phyloP scores from a whole-genome alignment of 495 filamentous ascomycete species.

The Echria macrotheca region DNA sequence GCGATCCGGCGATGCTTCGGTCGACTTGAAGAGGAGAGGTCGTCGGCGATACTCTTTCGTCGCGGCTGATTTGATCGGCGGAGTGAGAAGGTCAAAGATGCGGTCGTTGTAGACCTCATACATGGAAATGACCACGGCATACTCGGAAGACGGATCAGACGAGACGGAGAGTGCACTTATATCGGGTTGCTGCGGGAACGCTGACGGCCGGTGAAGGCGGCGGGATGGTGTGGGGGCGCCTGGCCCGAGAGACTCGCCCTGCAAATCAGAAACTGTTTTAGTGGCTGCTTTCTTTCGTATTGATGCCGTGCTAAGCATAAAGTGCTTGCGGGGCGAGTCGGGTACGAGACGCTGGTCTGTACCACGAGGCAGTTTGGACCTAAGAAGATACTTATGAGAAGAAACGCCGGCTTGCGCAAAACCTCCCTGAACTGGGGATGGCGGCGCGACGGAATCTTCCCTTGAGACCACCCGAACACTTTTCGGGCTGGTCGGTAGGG shows the following conservation, averaged over 20 bases:
- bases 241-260: slow-evolving; percentile 37
- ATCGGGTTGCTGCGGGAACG: slow-evolving; percentile 66
- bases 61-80: slow-evolving; percentile 38
- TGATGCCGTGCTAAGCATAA: slow-evolving; percentile 38
- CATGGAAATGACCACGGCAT: slow-evolving; percentile 89
- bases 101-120: slow-evolving; percentile 99
- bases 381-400: no score
- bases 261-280: slow-evolving; percentile 28
- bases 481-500: slow-evolving; percentile 19
- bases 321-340: slow-evolving; percentile 29
- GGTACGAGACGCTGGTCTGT: no score
- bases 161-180: slow-evolving; percentile 63
- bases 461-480: slow-evolving; percentile 39
- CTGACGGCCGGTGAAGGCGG: slow-evolving; percentile 54
- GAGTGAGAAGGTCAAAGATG: slow-evolving; percentile 85
- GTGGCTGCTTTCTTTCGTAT: slow-evolving; percentile 31
- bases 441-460: slow-evolving; percentile 22
- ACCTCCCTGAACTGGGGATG: no score
- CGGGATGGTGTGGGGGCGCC: slow-evolving; percentile 52
- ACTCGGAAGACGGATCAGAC: slow-evolving; percentile 69
- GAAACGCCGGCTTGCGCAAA: no score
- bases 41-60: slow-evolving; percentile 67
- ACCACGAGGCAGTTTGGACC: no score
- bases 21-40: slow-evolving; percentile 79
- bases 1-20: slow-evolving; percentile 73